Conservation (phyloP, 371 early-diverging fungal genomes). For the Haplosporangium sp. region DNA sequence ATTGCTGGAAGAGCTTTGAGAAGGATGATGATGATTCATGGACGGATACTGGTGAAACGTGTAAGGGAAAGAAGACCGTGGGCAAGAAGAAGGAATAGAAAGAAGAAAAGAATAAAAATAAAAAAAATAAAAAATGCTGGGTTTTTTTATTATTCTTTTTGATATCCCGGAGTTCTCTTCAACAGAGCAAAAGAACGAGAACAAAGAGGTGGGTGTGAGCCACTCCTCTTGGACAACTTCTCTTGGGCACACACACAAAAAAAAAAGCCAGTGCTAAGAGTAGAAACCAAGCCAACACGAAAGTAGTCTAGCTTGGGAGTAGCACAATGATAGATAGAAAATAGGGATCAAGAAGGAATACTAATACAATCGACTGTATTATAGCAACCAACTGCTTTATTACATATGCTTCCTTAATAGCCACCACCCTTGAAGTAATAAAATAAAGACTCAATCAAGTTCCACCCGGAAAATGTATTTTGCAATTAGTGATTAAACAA, state of each 20-base stretch:
- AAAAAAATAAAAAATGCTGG: too few species aligned
- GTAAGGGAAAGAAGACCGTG: not conserved
- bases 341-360: not conserved
- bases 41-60: too few species aligned
- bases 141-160: too few species aligned
- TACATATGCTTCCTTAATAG: too few species aligned
- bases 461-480: too few species aligned
- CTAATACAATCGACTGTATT: too few species aligned
- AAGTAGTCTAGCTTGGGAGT: slow-evolving; percentile 3
- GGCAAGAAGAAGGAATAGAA: not conserved
- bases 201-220: slow-evolving; percentile 1
- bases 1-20: slow-evolving; percentile 26
- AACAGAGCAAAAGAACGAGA: not conserved
- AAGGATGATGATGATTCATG: slow-evolving; percentile 16
- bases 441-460: too few species aligned
- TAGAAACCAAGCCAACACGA: not conserved
- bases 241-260: not conserved
- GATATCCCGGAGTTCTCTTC: not conserved
- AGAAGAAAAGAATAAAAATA: too few species aligned
- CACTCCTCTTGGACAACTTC: not conserved
- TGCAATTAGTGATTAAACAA: too few species aligned
- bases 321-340: not conserved
- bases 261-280: not conserved
- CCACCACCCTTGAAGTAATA: too few species aligned
- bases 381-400: too few species aligned